Evolutionary conservation across 1,284 basidiomycete genomes (phyloP).

Genomic region (Hymenochaete sp.): DNA sequence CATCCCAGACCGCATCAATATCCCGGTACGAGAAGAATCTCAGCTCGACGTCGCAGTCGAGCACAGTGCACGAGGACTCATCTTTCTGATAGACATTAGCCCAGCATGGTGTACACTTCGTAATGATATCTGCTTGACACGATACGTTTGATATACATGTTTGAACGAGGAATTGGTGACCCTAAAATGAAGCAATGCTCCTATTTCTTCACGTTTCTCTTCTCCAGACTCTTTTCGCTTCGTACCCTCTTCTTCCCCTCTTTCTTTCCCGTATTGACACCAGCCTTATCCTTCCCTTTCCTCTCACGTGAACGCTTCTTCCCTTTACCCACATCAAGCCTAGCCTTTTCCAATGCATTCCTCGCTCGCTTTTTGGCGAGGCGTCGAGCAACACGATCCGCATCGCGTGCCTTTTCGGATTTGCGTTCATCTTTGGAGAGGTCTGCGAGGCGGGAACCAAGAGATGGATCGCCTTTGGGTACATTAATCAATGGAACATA

Average conservation of each 20-base stretch:
- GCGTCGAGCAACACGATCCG: slow-evolving; percentile 71
- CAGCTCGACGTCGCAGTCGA: too few species aligned
- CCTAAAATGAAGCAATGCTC: too few species aligned
- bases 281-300: slow-evolving; percentile 25
- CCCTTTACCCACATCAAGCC: slow-evolving; percentile 30
- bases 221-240: slow-evolving; percentile 47
- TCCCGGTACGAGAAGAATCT: too few species aligned
- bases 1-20: too few species aligned
- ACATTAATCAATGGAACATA: slow-evolving; percentile 26
- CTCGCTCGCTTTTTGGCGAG: slow-evolving; percentile 82
- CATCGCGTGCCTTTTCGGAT: slow-evolving; percentile 66
- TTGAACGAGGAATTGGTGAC: too few species aligned
- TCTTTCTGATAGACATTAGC: too few species aligned
- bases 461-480: slow-evolving; percentile 71
- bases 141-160: too few species aligned
- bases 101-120: too few species aligned
- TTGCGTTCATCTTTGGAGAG: slow-evolving; percentile 85
- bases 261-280: slow-evolving; percentile 20
- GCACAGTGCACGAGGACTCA: too few species aligned
- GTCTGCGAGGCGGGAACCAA: slow-evolving; percentile 68
- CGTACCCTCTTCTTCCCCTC: slow-evolving; percentile 45
- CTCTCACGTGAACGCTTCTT: slow-evolving; percentile 26
- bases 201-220: slow-evolving; percentile 53
- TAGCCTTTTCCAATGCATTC: slow-evolving; percentile 39
- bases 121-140: too few species aligned